Base-by-base conservation (phyloP, 2,329 filamentous ascomycete genomes). In the Fusarium sp. region DNA sequence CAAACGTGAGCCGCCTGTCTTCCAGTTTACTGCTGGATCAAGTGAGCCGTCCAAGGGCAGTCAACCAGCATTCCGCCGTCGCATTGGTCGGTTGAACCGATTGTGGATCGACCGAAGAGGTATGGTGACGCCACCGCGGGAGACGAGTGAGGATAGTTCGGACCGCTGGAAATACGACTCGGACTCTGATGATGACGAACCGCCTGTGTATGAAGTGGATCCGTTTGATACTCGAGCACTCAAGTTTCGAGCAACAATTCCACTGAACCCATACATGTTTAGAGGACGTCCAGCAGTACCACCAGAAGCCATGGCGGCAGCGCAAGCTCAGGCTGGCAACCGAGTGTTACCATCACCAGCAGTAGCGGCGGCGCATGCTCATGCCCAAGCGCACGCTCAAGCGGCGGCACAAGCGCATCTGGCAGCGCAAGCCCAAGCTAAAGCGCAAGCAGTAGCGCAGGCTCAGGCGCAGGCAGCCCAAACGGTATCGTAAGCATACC, bases 81-180 rank as follows among this genome's bases (percentile, higher is more conserved):
- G 96, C 62, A 90, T 94, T 57, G 95, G 95, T 55, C 91, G 95
- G 72, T 86, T 95, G 67, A 94, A 94, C 68, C 90, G 95, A 39
- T 80, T 97, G 71, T 94, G 94, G 87, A 93, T 98, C 71, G 96
- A 98, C 80, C 91, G 94, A 73, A 90, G 92, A 72, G 90, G 91
- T 58, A 83, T 94, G 76, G 66, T 79, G 43, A 86, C 83, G 52
- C 81, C 83, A 62, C 82, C 79, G 76, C 83, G 81, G 78, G 79
- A 79, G 75, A 80, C 86, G 39, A 74, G 78, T 44, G 78, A 80
- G 24, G 77, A 84, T 50, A 81, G 85, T 58, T 82, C 81, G 26
- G 92, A 95, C 76, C 88, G 90, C 65, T 97, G 92, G 87, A 97
- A 94, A 81, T 97, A 93, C 81, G 93, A 97, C 75, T 90, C 91